These are phyloP conservation scores for Fusarium heterosporum DNA, from an alignment of 2,329 filamentous ascomycete genomes.

Conservation along the genomic window DNA sequence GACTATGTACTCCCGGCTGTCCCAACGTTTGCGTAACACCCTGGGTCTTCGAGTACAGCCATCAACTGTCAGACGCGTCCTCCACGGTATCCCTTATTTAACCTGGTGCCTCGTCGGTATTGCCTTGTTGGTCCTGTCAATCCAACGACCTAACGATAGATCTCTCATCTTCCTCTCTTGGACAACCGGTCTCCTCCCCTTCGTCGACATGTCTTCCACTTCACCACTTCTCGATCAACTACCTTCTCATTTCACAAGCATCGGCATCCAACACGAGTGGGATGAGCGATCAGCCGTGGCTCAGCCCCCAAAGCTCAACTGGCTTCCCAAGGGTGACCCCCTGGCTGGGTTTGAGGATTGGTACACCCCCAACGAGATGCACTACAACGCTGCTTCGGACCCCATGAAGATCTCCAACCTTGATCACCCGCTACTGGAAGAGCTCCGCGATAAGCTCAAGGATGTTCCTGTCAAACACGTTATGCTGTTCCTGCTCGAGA, in stretches of 20 bases:
- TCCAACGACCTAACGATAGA: constrained; percentile 48
- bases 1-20: constrained; percentile 9
- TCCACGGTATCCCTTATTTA: constrained; percentile 37
- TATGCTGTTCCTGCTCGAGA: constrained; percentile 57
- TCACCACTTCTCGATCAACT: constrained; percentile 48
- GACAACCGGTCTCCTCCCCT: constrained; percentile 50
- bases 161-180: constrained; percentile 53
- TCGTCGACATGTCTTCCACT: constrained; percentile 51
- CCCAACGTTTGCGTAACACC: constrained; percentile 5
- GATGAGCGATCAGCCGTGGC: constrained; percentile 46
- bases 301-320: constrained; percentile 38
- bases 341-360: constrained; percentile 48
- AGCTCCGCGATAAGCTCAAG: constrained; percentile 42
- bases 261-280: constrained; percentile 47
- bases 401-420: constrained; percentile 57
- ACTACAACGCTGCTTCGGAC: constrained; percentile 54
- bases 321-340: constrained; percentile 42
- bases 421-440: constrained; percentile 48
- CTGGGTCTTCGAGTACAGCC: constrained; percentile 11
- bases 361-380: constrained; percentile 41
- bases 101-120: constrained; percentile 41
- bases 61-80: constrained; percentile 9
- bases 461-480: constrained; percentile 57
- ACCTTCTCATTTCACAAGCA: constrained; percentile 37
- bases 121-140: constrained; percentile 35